Evolutionary conservation across 352 stramenopile genomes (phyloP).

Genomic region (Phytophthora boehmeriae): DNA sequence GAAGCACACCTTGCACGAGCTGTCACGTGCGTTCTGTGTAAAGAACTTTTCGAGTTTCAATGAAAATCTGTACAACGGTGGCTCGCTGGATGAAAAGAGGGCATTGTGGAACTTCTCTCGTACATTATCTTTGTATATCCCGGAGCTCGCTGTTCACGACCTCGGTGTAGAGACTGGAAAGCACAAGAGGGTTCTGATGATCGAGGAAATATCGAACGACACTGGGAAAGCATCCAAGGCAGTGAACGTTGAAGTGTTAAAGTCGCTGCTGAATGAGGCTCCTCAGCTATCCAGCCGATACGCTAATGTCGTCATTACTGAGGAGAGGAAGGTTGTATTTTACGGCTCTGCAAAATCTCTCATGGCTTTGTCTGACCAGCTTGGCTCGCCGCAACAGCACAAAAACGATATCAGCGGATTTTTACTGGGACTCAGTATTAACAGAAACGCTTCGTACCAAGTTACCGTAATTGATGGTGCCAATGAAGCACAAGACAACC

Average conservation of each 20-base stretch:
- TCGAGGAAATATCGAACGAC: slow-evolving; percentile 19
- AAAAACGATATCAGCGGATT: slow-evolving; percentile 11
- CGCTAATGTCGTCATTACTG: slow-evolving; percentile 22
- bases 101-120: slow-evolving; percentile 27
- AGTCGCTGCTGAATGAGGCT: slow-evolving; percentile 25
- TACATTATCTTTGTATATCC: slow-evolving; percentile 21
- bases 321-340: slow-evolving; percentile 20
- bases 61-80: slow-evolving; percentile 26
- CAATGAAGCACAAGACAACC: slow-evolving; percentile 20
- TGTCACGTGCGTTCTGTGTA: slow-evolving; percentile 19
- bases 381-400: slow-evolving; percentile 9
- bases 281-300: slow-evolving; percentile 14
- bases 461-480: slow-evolving; percentile 28
- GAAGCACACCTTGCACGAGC: slow-evolving; percentile 6
- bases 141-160: slow-evolving; percentile 23
- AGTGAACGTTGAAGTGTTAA: slow-evolving; percentile 14
- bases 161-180: slow-evolving; percentile 27
- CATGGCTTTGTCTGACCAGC: slow-evolving; percentile 11
- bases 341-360: slow-evolving; percentile 25
- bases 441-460: slow-evolving; percentile 8
- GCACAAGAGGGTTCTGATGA: slow-evolving; percentile 24
- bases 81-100: slow-evolving; percentile 27
- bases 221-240: slow-evolving; percentile 7
- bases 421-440: slow-evolving; percentile 18
- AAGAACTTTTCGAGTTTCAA: slow-evolving; percentile 20